Percentiles rank a stretch among this genome's conserved stretches.
These are phyloP conservation scores for Cucurbita argyrosperma DNA, from an alignment of 306 rosid species.

Conservation along the genomic window DNA sequence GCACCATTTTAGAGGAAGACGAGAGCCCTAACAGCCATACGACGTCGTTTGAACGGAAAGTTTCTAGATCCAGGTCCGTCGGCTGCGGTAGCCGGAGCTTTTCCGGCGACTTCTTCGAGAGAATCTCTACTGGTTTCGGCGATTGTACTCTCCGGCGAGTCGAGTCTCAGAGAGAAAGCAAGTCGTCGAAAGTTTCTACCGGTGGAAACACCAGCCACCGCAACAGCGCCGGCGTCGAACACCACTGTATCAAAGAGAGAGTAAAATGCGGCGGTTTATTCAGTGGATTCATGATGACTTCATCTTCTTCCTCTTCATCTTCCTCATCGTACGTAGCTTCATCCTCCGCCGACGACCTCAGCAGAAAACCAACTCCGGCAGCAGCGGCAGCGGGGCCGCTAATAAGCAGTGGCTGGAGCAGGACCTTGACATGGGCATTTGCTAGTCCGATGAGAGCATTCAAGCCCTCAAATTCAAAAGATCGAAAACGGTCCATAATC, in stretches of 20 bases:
- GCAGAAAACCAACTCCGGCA: slow-evolving; percentile 24
- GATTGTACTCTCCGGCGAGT: slow-evolving; percentile 85
- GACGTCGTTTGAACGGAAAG: slow-evolving; percentile 71
- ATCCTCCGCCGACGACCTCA: slow-evolving; percentile 33
- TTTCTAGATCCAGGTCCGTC: slow-evolving; percentile 91
- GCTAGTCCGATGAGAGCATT: slow-evolving; percentile 96
- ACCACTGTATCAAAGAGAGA: slow-evolving; percentile 58
- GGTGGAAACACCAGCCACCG: slow-evolving; percentile 10
- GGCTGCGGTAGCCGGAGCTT: slow-evolving; percentile 96
- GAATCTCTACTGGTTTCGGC: slow-evolving; percentile 95
- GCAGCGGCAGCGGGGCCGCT: background rate
- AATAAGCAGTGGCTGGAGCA: background rate
- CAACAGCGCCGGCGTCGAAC: slow-evolving; percentile 2
- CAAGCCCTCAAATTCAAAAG: slow-evolving; percentile 28
- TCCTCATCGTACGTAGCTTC: slow-evolving; percentile 62
- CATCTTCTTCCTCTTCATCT: slow-evolving; percentile 56
- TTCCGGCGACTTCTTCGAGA: slow-evolving; percentile 84
- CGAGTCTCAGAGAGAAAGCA: slow-evolving; percentile 30
- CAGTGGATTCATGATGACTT: slow-evolving; percentile 72
- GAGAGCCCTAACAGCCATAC: slow-evolving; percentile 27
- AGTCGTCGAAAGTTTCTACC: background rate
- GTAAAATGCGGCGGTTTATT: slow-evolving; percentile 73
- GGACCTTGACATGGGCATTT: slow-evolving; percentile 77
- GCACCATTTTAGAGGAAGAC: slow-evolving; percentile 21
- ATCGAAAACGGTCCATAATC: slow-evolving; percentile 23